Conservation (phyloP, 441 rosid genomes). For the Erodium chrysanthum region DNA sequence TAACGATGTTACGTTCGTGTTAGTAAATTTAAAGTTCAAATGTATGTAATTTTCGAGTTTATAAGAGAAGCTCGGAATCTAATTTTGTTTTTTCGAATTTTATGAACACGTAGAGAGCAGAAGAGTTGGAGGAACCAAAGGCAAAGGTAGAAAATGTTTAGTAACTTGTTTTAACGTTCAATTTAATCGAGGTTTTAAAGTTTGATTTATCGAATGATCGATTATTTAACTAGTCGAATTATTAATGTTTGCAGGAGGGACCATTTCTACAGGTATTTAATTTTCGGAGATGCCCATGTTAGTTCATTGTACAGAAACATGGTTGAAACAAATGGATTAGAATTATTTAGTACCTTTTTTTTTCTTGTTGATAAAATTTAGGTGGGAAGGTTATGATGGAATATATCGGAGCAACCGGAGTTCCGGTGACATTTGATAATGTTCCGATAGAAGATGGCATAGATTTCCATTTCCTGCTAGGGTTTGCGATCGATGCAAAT, state of each 20-base stretch:
- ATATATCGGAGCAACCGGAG: conserved; percentile 48
- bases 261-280: background rate
- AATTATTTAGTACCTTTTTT: too few relatives aligned
- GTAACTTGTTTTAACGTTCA: background rate
- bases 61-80: too few relatives aligned
- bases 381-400: conserved; percentile 60
- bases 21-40: background rate
- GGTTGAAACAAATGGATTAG: background rate
- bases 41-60: background rate
- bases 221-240: background rate
- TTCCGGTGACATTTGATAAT: conserved; percentile 24
- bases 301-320: background rate
- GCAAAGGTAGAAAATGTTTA: background rate
- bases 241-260: background rate
- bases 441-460: conserved; percentile 31
- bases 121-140: background rate
- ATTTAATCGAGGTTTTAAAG: too few relatives aligned
- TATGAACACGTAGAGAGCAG: background rate
- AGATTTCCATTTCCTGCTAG: conserved; percentile 36
- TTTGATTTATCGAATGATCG: background rate
- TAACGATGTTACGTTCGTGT: background rate
- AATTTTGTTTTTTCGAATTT: too few relatives aligned
- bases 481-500: conserved; percentile 42
- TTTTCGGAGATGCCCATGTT: background rate
- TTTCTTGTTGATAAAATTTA: background rate